Base-by-base conservation (phyloP, 306 rosid species). In the Corylus americana region DNA sequence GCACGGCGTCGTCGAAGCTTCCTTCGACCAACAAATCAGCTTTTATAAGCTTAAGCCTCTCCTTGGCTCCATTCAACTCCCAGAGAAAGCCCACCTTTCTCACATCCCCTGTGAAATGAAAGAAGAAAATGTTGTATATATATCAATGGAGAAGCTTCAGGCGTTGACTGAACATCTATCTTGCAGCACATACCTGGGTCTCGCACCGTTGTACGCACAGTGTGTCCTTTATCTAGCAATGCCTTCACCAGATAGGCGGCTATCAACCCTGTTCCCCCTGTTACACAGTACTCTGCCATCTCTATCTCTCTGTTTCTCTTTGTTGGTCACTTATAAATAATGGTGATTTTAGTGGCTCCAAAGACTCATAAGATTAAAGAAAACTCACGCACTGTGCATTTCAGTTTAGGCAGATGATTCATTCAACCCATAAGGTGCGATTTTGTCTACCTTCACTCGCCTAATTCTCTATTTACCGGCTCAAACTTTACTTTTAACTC, bases 201-300 rank as follows among this genome's bases (percentile, higher is more conserved):
- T 85, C 98, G 85, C 25, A 92, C 97, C 0, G 97, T 92, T 50
- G 90, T 81, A 51, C 94, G 86, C 11, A 94, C 96, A 0, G 74
- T 77, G 66, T 92, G 87, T 20, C 97, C 98, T 37, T 86, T 85
- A 2, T 92, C 89, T 55, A 94, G 78, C 82, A 94, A 83, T 48
- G 85, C 82, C 88, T 94, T 92, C 1, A 94, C 85, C 14, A 94
- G 74, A 75, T 88, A 83, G 45, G 96, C 79, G 57, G 93, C 97
- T 45, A 94, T 85, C 92, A 94, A 86, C 3, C 98, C 94, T 53
- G 92, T 82, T 47, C 98, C 97, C 20, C 98, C 98, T 11, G 94
- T 94, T 0, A 94, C 94, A 10, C 94, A 92, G 76, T 87, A 94
- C 61, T 87, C 93, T 0, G 88, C 88, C 98, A 94, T 94, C 72